Base-by-base conservation (phyloP, 176 grass and related monocot species). In the Carex myosuroides region DNA sequence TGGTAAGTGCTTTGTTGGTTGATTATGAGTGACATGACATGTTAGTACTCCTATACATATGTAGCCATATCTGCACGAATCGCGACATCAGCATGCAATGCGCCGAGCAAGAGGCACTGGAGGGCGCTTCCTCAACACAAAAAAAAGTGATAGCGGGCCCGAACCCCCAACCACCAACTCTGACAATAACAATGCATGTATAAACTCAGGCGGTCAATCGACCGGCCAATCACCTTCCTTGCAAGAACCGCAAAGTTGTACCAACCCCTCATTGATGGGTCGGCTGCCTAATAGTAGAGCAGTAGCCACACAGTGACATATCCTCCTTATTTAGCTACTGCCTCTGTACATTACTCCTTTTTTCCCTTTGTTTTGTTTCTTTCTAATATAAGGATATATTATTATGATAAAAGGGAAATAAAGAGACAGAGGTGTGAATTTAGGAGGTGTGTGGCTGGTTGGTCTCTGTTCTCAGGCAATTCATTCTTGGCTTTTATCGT, bases 401-500 rank as follows among this genome's bases (percentile, higher is more conserved):
- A 12, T 20, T 46, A 70, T 81, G 60, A 39, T 72, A 61, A 53
- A 17, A 33, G 88, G 83, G 76, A 50, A 70, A 82, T 58, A 78
- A 62, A 78, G 81, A 69, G 20, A n/a, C 30, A 64, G 63, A 68
- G 30, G 35, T 78, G 55, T 83, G 64, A 52, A 44, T 86, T 17
- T 10, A 12, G 55, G 61, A 67, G 90, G 72, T 55, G 13, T 57
- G 82, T 81, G 42, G 57, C 22, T 77, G 89, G 87, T 59, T 72
- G 70, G 75, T 88, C 57, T 86, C 73, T 94, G 87, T 81, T 90
- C 88, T 85, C 89, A 88, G 94, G 94, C 94, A 97, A 94, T 87
- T 97, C 94, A 97, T 97, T 91, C 91, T 97, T 97, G 94, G 94
- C 94, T 94, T 92, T 88, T 67, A 81, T 81, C n/a, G 41, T 55